A percentile compares a stretch with the other conserved stretches of the same genome.
phyloP scores from a whole-genome alignment of 768 basidiomycete genomes.

The Piloderma croceum region DNA sequence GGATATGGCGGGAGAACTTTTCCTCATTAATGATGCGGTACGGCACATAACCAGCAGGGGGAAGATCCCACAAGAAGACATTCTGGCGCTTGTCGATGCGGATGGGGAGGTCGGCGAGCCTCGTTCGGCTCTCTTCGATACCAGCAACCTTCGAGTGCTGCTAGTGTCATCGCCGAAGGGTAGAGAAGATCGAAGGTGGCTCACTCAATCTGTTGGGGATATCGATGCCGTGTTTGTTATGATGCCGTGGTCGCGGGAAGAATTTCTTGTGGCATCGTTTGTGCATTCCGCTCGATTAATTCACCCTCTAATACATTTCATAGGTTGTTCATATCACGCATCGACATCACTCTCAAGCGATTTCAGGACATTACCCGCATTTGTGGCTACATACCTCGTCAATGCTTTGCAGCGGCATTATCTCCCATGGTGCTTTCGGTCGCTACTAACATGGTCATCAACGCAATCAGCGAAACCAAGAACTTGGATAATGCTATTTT shows the following conservation, averaged over 20 bases:
- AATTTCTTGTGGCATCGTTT: neutral
- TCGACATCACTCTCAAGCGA: conserved; percentile 8
- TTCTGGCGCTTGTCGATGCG: no score
- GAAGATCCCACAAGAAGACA: no score
- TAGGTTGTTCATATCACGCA: conserved; percentile 6
- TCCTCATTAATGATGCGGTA: conserved; percentile 4
- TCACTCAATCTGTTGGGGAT: conserved; percentile 2
- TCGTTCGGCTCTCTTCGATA: no score
- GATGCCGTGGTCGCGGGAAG: conserved; percentile 6
- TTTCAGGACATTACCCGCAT: conserved; percentile 1
- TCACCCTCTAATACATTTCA: conserved; percentile 1
- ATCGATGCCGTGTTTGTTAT: neutral
- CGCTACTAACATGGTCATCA: neutral
- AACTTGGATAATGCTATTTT: conserved; percentile 4
- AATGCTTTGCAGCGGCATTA: conserved; percentile 5
- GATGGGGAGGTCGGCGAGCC: no score
- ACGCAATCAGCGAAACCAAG: conserved; percentile 2
- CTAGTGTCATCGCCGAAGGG: no score
- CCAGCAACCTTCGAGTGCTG: no score
- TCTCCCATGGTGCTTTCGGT: neutral
- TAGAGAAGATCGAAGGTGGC: conserved; percentile 11
- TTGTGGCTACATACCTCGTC: conserved; percentile 8
- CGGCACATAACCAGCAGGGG: no score
- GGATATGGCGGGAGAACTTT: conserved; percentile 2
- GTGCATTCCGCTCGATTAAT: conserved; percentile 6